Percentiles rank a stretch among this genome's conserved stretches.
Evolutionary conservation across 140 eudicot genomes (phyloP).

Genomic region (Senecio squalidus): DNA sequence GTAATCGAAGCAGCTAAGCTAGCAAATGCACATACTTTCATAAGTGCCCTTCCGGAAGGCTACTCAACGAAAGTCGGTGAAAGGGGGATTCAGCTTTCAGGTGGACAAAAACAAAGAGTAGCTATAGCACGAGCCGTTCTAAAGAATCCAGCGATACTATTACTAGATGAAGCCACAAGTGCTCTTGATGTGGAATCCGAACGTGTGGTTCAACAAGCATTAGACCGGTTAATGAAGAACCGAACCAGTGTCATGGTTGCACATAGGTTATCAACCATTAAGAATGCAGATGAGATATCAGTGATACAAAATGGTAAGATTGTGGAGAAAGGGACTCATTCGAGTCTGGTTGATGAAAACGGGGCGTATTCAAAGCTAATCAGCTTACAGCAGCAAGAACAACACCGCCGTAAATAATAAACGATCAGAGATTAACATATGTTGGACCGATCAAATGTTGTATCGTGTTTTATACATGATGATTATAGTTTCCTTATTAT

Average conservation of each 20-base stretch:
- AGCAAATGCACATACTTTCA: conserved; percentile 86
- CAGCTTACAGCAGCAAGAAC: conserved; percentile 66
- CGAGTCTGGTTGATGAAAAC: conserved; percentile 60
- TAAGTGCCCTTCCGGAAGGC: conserved; percentile 91
- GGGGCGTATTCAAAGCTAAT: conserved; percentile 83
- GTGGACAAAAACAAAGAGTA: conserved; percentile 96
- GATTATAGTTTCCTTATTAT: conserved; percentile 26
- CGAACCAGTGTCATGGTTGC: conserved; percentile 90
- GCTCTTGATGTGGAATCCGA: conserved; percentile 95
- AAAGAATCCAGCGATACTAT: conserved; percentile 80
- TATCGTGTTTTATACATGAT: conserved; percentile 34
- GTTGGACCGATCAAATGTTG: conserved; percentile 19
- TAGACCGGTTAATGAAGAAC: conserved; percentile 83
- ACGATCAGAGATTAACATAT: conserved; percentile 4
- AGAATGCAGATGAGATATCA: conserved; percentile 84
- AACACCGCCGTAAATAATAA: conserved; percentile 29
- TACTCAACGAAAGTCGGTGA: conserved; percentile 91
- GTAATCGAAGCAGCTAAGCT: conserved; percentile 90
- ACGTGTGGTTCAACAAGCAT: conserved; percentile 80
- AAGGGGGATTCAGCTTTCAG: conserved; percentile 91
- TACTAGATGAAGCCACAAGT: conserved; percentile 93
- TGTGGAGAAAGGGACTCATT: conserved; percentile 93
- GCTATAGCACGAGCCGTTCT: conserved; percentile 95
- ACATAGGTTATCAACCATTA: conserved; percentile 81
- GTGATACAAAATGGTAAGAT: conserved; percentile 90